Evolutionary conservation across 2,329 filamentous ascomycete species (phyloP), one percentile per base, ranked within the genome.

Genomic region (Aspergillus melleus): DNA sequence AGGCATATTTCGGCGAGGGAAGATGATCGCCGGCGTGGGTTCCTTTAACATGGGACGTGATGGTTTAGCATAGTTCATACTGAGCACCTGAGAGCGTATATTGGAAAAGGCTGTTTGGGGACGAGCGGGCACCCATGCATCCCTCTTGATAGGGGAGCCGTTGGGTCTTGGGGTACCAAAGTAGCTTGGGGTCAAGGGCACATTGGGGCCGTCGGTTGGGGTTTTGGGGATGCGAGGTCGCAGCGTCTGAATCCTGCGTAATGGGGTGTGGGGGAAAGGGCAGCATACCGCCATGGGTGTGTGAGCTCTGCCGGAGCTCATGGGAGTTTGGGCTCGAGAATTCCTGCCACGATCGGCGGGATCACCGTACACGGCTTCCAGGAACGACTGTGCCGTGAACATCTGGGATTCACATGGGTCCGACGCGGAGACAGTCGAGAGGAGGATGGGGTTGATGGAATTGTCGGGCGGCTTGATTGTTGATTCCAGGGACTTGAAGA

Each of bases 351-450:
- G 84, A 59, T 84, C 80, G 63, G 79, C 82, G 4, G 78, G 74
- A 60, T 96, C 92, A 54, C 86, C 84, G 71, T 90, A 96, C 16
- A 92, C 84, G 6, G 83, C 85, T 57, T 97, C 93, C 58, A 97
- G 82, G 74, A 94, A 97, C 16, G 86, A 81, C 2, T 88, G 81
- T 2, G 92, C 92, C 0, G 88, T 83, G 66, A 88, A 86, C 44
- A 98, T 81, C 57, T 88, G 84, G 6, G 91, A 90, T 74, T 98
- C 94, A 1, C 92, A 93, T 0, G 87, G 79, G 74, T 98, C 94
- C 44, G 90, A 88, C 2, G 87, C 84, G 55, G 87, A 86, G 12
- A 97, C 81, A 1, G 92, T 93, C 0, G 89, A 83, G 64, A 95
- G 87, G 5, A 90, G 83, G 1, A 84, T 78, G 1, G 86, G 82